These are phyloP conservation scores for Leccinum aurantiacum DNA, from an alignment of 768 basidiomycete genomes.

Conservation along the genomic window DNA sequence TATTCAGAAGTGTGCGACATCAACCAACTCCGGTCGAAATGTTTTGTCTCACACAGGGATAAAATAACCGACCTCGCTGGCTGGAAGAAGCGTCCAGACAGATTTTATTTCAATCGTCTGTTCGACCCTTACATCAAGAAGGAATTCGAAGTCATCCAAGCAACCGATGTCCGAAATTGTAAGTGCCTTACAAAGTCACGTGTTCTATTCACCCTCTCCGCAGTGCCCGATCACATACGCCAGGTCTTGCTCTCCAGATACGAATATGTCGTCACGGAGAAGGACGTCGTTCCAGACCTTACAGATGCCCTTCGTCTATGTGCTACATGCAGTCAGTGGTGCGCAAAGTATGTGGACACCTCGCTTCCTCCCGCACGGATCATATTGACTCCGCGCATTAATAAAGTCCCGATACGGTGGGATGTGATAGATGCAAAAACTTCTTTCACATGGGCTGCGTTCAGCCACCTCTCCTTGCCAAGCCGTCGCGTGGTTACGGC, in stretches of 20 bases:
- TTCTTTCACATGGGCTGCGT: conserved; percentile 96
- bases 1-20: conserved; percentile 96
- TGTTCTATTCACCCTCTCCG: conserved; percentile 12
- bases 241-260: conserved; percentile 78
- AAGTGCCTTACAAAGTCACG: conserved; percentile 36
- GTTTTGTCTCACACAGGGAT: conserved; percentile 93
- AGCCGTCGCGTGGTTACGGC: conserved; percentile 94
- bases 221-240: conserved; percentile 82
- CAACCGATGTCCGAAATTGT: conserved; percentile 88
- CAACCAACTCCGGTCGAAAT: conserved; percentile 88
- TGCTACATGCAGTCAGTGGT: conserved; percentile 85
- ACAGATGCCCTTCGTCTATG: conserved; percentile 86
- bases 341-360: conserved; percentile 64
- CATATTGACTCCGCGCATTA: conserved; percentile 26
- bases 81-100: conserved; percentile 92
- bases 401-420: conserved; percentile 76
- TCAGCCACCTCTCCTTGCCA: conserved; percentile 84
- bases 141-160: conserved; percentile 93
- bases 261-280: conserved; percentile 94
- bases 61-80: conserved; percentile 90
- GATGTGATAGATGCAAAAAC: conserved; percentile 88
- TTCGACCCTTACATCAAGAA: conserved; percentile 99
- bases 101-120: conserved; percentile 93
- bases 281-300: conserved; percentile 87
- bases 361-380: conserved; percentile 14